Conservation (phyloP, 2,329 filamentous ascomycete genomes). For the Colletotrichum spinosum region DNA sequence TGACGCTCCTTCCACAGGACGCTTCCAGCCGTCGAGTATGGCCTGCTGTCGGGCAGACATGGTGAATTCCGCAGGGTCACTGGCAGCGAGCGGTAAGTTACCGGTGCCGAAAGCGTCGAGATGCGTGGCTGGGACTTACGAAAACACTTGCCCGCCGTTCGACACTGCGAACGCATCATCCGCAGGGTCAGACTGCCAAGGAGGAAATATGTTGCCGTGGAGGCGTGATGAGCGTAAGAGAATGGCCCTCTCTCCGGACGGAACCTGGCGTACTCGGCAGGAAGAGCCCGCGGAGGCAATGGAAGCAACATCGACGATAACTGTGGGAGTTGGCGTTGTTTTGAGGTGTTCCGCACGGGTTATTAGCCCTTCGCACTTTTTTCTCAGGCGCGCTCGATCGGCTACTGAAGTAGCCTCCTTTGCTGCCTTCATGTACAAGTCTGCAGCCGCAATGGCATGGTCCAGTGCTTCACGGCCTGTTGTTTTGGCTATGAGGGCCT, state of each 20-base stretch:
- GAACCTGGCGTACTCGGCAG: constrained; percentile 65
- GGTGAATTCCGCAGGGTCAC: constrained; percentile 76
- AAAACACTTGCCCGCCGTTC: constrained; percentile 67
- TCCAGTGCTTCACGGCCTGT: constrained; percentile 71
- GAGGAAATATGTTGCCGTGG: constrained; percentile 85
- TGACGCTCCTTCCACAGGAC: constrained; percentile 74
- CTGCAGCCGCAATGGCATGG: constrained; percentile 80
- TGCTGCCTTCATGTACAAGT: constrained; percentile 84
- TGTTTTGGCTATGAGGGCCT: constrained; percentile 50
- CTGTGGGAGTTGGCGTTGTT: constrained; percentile 43
- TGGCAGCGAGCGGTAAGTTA: constrained; percentile 46
- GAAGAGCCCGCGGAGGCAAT: constrained; percentile 4
- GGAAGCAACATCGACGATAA: neutral
- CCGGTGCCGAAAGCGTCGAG: no score
- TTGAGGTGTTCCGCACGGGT: constrained; percentile 83
- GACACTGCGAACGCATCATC: constrained; percentile 70
- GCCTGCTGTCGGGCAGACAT: constrained; percentile 80
- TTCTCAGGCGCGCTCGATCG: constrained; percentile 75
- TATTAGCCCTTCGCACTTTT: constrained; percentile 78
- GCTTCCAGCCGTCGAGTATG: constrained; percentile 87
- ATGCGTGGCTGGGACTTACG: constrained; percentile 58
- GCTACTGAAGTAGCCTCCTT: constrained; percentile 67
- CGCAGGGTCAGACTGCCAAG: constrained; percentile 77
- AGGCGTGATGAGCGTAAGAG: constrained; percentile 82
- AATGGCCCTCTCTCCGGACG: constrained; percentile 80